Base-by-base conservation (phyloP, 1,284 basidiomycete species). In the Papiliotrema flavescens region DNA sequence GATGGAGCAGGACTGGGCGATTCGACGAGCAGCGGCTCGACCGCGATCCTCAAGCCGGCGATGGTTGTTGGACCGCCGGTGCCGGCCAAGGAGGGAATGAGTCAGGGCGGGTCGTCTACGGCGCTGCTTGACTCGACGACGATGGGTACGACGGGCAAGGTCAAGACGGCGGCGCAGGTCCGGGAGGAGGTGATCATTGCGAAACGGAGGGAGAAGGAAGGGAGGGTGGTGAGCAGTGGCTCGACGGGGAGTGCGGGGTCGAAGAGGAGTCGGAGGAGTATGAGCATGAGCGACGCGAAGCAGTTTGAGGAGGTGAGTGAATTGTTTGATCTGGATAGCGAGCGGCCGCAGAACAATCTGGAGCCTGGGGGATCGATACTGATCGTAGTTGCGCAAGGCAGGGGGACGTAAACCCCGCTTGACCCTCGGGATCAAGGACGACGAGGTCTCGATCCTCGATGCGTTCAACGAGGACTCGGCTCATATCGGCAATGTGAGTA, bases 161-260 rank as follows among this genome's bases (percentile, higher is more conserved):
- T 15, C 26, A 51, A 22, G 14, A 47, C 47, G 9, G 55, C 53
- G 20, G 57, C 54, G 54, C 39, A 50, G 17, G 76, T 71, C 23
- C 80, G 87, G 32, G 88, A 90, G 66, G 82, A 85, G 54, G 70
- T 86, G 47, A 88, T 90, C 62, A 75, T 84, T 23, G 84, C 87
- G 65, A 88, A 85, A 74, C 80, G 87, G 56, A 78, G 86, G 15
- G 82, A 87, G 68, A 54, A 55, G 46, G 57, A 54, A 5, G 42
- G 40, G 14, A 8, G 46, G 35, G 17, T 36, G 3, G 46, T 23
- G 8, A 36, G 32, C 6, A 22, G 40, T 26, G 47, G 44, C 13
- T 34, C 43, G 26, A 35, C 37, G 11, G 49, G 48, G 6, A 58
- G 57, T 36, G 57, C 56, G 42, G 57, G 60, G 0, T 68, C 64